These are phyloP conservation scores for Ascochyta rabiei DNA, from an alignment of 2,329 filamentous ascomycete species.

Conservation along the genomic window DNA sequence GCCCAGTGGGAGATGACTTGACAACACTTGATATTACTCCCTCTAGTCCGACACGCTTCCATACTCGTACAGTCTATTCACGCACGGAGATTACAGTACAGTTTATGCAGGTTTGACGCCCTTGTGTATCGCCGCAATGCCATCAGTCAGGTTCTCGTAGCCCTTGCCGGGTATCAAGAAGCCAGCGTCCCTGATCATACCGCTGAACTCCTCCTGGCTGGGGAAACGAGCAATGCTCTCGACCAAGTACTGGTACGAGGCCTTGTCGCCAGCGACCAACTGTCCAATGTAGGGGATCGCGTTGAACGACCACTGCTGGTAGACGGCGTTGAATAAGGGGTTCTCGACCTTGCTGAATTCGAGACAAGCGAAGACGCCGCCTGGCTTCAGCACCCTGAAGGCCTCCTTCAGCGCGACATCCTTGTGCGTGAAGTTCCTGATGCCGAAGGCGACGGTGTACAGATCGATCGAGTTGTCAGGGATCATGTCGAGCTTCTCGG, in stretches of 20 bases:
- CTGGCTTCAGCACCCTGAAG: constrained; percentile 86
- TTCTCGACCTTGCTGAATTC: constrained; percentile 90
- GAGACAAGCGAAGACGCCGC: constrained; percentile 93
- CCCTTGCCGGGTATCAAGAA: constrained; percentile 75
- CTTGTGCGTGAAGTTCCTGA: constrained; percentile 96
- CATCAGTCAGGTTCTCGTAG: constrained; percentile 89
- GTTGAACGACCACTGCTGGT: constrained; percentile 94
- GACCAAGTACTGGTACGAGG: constrained; percentile 97
- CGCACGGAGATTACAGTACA: neutral
- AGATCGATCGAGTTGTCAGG: constrained; percentile 79
- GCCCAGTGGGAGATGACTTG: too few species aligned
- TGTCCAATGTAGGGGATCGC: constrained; percentile 96
- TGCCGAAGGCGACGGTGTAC: constrained; percentile 97
- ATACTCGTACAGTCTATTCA: constrained; percentile 3
- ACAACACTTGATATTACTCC: neutral
- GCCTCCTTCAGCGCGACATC: constrained; percentile 82
- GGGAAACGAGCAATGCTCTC: constrained; percentile 97
- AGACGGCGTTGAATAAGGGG: constrained; percentile 78
- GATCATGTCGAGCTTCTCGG: constrained; percentile 73
- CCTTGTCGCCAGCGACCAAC: constrained; percentile 88
- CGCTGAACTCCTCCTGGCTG: constrained; percentile 79
- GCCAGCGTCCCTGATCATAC: constrained; percentile 82
- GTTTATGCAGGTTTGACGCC: constrained; percentile 75
- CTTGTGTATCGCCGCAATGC: constrained; percentile 95
- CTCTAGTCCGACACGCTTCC: neutral